phyloP scores from a whole-genome alignment of 139 green algal species.

The Coelastrella sp. region DNA sequence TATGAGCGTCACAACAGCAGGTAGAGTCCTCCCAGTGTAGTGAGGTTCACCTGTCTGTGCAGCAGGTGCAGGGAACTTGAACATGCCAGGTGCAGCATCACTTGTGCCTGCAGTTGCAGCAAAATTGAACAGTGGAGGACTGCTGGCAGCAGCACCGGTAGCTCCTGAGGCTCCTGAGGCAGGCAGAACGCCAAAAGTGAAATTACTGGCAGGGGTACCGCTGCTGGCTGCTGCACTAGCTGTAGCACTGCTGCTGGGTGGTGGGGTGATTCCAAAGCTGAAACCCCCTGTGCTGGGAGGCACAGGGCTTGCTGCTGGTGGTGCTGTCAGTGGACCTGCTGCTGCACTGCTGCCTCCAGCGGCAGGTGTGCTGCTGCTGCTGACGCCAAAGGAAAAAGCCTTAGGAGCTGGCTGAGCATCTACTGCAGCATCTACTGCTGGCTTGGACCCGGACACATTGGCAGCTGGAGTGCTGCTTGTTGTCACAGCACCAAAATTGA shows the following conservation, averaged over 20 bases:
- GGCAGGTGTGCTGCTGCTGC: slow-evolving; percentile 15
- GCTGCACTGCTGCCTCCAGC: background rate
- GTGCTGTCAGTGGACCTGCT: slow-evolving; percentile 24
- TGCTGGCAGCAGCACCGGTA: background rate
- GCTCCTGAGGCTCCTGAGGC: background rate
- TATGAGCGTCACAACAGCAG: too few relatives aligned
- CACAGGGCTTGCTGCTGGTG: background rate
- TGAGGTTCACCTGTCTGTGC: too few relatives aligned
- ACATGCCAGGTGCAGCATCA: background rate
- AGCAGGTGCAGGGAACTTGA: slow-evolving; percentile 20
- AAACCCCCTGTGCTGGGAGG: background rate
- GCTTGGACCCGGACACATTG: background rate
- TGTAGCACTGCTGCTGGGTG: background rate
- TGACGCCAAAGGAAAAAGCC: slow-evolving; percentile 1
- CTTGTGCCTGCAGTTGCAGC: background rate
- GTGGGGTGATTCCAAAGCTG: slow-evolving; percentile 15
- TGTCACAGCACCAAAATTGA: background rate
- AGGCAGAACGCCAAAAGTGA: slow-evolving; percentile 21
- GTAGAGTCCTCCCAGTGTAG: too few relatives aligned
- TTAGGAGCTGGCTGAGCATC: background rate
- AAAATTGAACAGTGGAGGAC: background rate
- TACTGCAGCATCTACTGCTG: background rate
- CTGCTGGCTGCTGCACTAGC: slow-evolving; percentile 10
- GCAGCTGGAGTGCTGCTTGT: background rate
- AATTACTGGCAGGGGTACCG: background rate